Conservation (phyloP, 305 asterid genomes). For the Solanum hybrid region DNA sequence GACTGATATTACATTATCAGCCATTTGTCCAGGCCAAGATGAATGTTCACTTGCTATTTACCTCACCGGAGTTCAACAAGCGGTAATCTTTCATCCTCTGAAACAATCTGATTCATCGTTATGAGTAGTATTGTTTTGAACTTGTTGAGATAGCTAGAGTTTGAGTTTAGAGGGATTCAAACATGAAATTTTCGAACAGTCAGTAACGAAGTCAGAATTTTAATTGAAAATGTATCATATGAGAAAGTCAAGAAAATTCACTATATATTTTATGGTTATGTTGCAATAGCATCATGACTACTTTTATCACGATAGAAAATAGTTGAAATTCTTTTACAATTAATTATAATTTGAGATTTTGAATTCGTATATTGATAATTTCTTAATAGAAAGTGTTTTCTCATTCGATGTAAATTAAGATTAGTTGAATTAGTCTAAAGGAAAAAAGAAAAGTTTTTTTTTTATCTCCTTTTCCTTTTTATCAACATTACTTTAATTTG, state of each 20-base stretch:
- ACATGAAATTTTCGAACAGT: not conserved
- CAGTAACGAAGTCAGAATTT: not conserved
- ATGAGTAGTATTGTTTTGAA: not conserved
- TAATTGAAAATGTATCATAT: not conserved
- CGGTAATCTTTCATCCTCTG: conserved; percentile 26
- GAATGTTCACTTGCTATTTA: conserved; percentile 81
- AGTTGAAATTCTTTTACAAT: not conserved
- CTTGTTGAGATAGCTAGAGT: not conserved
- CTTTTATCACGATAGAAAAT: not conserved
- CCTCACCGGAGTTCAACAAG: conserved; percentile 84
- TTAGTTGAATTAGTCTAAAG: too few relatives aligned
- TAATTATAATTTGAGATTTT: not conserved
- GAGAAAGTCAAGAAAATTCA: not conserved
- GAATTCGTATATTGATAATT: not conserved
- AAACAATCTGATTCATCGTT: not conserved
- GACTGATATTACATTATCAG: conserved; percentile 74
- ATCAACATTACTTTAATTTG: not conserved
- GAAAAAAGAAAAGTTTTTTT: not conserved
- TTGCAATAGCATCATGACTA: not conserved
- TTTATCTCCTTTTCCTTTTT: not conserved
- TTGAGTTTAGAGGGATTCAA: not conserved
- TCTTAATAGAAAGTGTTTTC: not conserved
- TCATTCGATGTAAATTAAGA: not conserved
- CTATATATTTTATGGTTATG: not conserved
- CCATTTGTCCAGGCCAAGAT: conserved; percentile 76